Conservation (phyloP, 2,329 filamentous ascomycete species). For the Fusarium goolgardi region DNA sequence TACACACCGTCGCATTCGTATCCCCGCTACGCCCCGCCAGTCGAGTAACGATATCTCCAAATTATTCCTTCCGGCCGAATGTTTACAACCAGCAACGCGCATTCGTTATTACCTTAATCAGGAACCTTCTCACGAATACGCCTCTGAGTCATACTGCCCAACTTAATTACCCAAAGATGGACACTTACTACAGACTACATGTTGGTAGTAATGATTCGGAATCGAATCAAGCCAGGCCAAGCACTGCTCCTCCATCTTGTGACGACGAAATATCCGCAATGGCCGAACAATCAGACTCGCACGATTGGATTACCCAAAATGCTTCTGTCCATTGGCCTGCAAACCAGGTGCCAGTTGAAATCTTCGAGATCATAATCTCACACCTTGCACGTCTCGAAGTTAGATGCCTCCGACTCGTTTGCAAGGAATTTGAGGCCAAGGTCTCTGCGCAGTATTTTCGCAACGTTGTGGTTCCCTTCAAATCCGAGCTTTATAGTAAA, state of each 20-base stretch:
- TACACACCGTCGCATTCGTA: slow-evolving; percentile 3
- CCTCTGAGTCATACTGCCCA: not conserved
- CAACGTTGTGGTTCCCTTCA: slow-evolving; percentile 74
- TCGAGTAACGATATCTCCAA: slow-evolving; percentile 21
- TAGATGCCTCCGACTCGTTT: slow-evolving; percentile 70
- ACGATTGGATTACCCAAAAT: slow-evolving; percentile 4
- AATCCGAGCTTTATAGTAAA: slow-evolving; percentile 68
- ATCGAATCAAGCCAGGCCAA: slow-evolving; percentile 21
- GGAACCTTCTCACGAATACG: not conserved
- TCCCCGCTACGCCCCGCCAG: slow-evolving; percentile 32
- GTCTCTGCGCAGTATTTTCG: slow-evolving; percentile 69
- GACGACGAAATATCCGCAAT: slow-evolving; percentile 25
- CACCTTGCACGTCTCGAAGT: slow-evolving; percentile 69
- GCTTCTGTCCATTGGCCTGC: slow-evolving; percentile 48
- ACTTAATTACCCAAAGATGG: not conserved
- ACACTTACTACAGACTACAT: not conserved
- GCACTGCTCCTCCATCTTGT: slow-evolving; percentile 38
- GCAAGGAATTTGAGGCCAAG: slow-evolving; percentile 66
- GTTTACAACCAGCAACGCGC: slow-evolving; percentile 6
- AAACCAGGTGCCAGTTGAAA: slow-evolving; percentile 65
- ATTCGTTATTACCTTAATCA: slow-evolving; percentile 1
- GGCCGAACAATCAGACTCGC: slow-evolving; percentile 14
- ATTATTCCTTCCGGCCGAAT: slow-evolving; percentile 38
- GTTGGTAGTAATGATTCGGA: not conserved
- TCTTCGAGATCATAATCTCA: slow-evolving; percentile 68